phyloP scores from a whole-genome alignment of 495 filamentous ascomycete species.

The Hypoxylon subgilvum region DNA sequence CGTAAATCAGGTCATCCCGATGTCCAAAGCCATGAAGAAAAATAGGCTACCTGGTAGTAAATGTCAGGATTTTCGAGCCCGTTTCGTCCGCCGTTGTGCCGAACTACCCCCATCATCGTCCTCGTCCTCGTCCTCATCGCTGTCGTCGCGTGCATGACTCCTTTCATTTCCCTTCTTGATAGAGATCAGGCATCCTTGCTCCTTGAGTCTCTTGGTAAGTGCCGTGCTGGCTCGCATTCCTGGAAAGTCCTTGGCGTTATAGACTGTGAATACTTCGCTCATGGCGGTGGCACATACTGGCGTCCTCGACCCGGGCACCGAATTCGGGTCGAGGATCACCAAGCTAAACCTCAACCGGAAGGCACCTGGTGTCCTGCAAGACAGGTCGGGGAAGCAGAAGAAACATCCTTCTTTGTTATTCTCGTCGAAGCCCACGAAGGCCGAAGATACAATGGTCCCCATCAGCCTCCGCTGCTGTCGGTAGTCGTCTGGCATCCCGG shows the following conservation, averaged over 20 bases:
- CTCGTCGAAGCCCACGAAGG: conserved; percentile 74
- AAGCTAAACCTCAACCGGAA: conserved; percentile 88
- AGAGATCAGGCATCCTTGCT: conserved; percentile 76
- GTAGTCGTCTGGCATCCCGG: conserved; percentile 63
- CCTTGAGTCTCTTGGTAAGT: conserved; percentile 71
- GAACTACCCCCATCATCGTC: conserved; percentile 40
- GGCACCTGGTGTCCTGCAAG: conserved; percentile 81
- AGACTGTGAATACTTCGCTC: conserved; percentile 85
- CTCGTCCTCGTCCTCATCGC: conserved; percentile 55
- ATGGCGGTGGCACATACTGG: conserved; percentile 70
- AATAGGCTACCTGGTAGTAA: background rate
- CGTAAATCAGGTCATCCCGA: conserved; percentile 1
- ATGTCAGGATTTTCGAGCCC: conserved; percentile 31
- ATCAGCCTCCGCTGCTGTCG: conserved; percentile 71
- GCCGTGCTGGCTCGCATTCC: conserved; percentile 82
- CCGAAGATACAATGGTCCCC: conserved; percentile 76
- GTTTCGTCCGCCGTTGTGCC: conserved; percentile 31
- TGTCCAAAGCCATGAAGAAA: conserved; percentile 2
- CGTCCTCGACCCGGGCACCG: conserved; percentile 59
- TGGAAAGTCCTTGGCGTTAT: conserved; percentile 94
- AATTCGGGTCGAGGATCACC: conserved; percentile 71
- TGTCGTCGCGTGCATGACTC: conserved; percentile 55
- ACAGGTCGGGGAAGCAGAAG: conserved; percentile 94
- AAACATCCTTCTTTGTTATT: conserved; percentile 75
- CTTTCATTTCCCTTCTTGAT: conserved; percentile 82